Conservation (phyloP, 2,329 filamentous ascomycete species). For the Seiridium unicorne region DNA sequence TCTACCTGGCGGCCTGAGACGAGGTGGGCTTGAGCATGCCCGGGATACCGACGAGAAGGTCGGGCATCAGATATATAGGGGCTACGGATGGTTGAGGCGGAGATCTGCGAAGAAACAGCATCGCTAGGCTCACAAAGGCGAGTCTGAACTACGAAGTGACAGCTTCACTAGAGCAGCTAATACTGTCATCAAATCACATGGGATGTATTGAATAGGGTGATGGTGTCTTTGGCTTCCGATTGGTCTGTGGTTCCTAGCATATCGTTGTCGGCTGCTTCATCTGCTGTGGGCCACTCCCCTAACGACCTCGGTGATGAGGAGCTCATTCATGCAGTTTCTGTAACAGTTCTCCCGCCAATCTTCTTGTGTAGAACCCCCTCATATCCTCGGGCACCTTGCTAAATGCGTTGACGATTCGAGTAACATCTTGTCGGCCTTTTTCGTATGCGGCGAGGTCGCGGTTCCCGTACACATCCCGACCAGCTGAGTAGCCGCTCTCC, state of each 20-base stretch:
- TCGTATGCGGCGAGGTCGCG: constrained; percentile 83
- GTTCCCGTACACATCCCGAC: constrained; percentile 86
- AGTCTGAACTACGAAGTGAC: no score
- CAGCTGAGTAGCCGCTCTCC: constrained; percentile 64
- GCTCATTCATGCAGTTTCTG: constrained; percentile 23
- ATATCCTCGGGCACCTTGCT: constrained; percentile 63
- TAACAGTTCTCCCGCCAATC: constrained; percentile 67
- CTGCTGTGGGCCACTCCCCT: no score
- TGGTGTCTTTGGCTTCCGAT: no score
- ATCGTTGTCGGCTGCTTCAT: no score
- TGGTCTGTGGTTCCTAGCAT: no score
- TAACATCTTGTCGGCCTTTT: constrained; percentile 71
- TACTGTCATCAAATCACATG: constrained; percentile 10
- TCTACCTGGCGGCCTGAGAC: constrained; percentile 37
- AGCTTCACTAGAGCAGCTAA: no score
- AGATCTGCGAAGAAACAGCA: constrained; percentile 23
- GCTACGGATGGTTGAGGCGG: constrained; percentile 1
- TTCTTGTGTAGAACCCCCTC: constrained; percentile 71
- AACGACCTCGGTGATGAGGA: no score
- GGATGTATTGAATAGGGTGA: no score
- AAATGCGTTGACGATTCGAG: constrained; percentile 64
- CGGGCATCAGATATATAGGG: constrained; percentile 21
- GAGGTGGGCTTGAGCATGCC: constrained; percentile 39
- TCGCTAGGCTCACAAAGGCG: not conserved
- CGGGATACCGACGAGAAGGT: constrained; percentile 32